A percentile compares a stretch with the other conserved stretches of the same genome.
phyloP scores from a whole-genome alignment of 2,329 filamentous ascomycete species.

The Epichloe uncinata region DNA sequence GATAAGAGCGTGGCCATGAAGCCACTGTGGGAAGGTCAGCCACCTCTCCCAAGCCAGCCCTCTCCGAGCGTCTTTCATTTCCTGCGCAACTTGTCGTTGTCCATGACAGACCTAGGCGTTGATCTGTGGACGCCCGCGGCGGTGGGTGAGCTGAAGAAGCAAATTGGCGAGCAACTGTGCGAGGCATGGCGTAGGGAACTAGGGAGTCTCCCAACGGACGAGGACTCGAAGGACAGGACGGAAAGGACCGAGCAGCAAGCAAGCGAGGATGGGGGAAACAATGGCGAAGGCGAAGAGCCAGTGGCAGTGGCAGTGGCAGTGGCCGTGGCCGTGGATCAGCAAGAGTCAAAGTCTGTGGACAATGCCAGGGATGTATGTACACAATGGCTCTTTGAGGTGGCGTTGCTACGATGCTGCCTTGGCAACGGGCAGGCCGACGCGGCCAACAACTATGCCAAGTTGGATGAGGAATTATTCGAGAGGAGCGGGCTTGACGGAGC shows the following conservation, averaged over 20 bases:
- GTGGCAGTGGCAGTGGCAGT: no score
- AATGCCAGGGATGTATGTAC: slow-evolving; percentile 33
- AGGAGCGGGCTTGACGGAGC: slow-evolving; percentile 36
- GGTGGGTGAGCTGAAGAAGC: slow-evolving; percentile 47
- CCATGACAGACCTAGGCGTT: slow-evolving; percentile 57
- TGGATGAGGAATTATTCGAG: slow-evolving; percentile 33
- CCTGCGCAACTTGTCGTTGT: slow-evolving; percentile 46
- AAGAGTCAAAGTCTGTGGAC: slow-evolving; percentile 8
- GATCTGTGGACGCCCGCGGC: slow-evolving; percentile 73
- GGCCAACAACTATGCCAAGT: slow-evolving; percentile 22
- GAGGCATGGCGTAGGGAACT: slow-evolving; percentile 33
- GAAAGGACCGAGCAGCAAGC: slow-evolving; percentile 4
- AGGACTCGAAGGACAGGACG: slow-evolving; percentile 6
- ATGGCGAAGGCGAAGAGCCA: no score
- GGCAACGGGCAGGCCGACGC: slow-evolving; percentile 13
- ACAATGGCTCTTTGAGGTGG: slow-evolving; percentile 50
- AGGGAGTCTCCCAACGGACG: slow-evolving; percentile 11
- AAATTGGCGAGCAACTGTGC: slow-evolving; percentile 37
- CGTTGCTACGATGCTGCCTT: slow-evolving; percentile 35
- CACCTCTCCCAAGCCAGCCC: slow-evolving; percentile 63
- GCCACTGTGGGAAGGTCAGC: slow-evolving; percentile 68
- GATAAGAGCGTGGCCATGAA: slow-evolving; percentile 43
- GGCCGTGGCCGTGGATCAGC: no score
- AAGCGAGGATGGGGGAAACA: no score
- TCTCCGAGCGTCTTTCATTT: slow-evolving; percentile 63